Conservation (phyloP, 495 filamentous ascomycete species). For the Tuber magnatum region DNA sequence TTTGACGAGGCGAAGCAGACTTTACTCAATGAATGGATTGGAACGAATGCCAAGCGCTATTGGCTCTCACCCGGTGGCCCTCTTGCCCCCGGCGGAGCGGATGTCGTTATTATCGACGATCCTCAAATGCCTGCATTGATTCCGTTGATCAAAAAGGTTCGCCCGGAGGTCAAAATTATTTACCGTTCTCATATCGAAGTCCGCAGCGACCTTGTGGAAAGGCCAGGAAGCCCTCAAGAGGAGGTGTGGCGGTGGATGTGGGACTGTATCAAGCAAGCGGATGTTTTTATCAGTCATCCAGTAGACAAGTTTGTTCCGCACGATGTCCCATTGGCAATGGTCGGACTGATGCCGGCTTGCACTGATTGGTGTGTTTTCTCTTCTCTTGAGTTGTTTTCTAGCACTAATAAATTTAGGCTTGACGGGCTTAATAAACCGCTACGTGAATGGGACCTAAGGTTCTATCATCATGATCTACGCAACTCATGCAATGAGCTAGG, state of each 20-base stretch:
- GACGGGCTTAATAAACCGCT: conserved; percentile 81
- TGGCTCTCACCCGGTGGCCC: conserved; percentile 67
- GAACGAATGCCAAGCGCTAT: conserved; percentile 67
- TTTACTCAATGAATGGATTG: conserved; percentile 61
- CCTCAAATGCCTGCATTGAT: conserved; percentile 83
- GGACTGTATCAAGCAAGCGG: conserved; percentile 60
- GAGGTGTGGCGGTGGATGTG: conserved; percentile 75
- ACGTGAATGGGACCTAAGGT: conserved; percentile 63
- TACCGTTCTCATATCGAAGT: conserved; percentile 83
- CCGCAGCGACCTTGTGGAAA: conserved; percentile 61
- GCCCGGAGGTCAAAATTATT: conserved; percentile 69
- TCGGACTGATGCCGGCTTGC: conserved; percentile 73
- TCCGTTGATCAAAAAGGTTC: conserved; percentile 62
- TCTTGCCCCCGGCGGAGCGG: conserved; percentile 68
- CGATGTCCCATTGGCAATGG: conserved; percentile 57
- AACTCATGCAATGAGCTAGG: conserved; percentile 53
- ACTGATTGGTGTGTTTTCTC: conserved; percentile 62
- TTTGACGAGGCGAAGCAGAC: conserved; percentile 54
- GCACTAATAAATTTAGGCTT: conserved; percentile 48
- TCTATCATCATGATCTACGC: conserved; percentile 72
- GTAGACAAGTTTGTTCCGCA: conserved; percentile 69
- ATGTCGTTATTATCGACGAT: conserved; percentile 74
- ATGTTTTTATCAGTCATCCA: conserved; percentile 81
- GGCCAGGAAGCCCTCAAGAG: conserved; percentile 58
- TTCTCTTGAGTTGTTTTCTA: not conserved